These are phyloP conservation scores for Aspergillus calidoustus DNA, from an alignment of 2,329 filamentous ascomycete species.

Conservation along the genomic window DNA sequence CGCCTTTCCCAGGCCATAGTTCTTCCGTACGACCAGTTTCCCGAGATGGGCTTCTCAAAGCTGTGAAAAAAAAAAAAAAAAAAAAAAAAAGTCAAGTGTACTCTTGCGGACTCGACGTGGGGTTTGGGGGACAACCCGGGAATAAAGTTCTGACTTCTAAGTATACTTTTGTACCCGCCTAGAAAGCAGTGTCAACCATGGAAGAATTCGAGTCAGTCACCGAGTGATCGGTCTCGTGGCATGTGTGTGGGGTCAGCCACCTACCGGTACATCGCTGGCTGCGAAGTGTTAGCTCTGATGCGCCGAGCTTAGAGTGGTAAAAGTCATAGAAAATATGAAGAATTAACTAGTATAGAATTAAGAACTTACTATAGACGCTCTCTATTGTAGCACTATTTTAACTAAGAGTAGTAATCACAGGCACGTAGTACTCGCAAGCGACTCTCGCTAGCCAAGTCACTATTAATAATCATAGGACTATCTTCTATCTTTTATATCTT, in stretches of 20 bases:
- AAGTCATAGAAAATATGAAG: neutral
- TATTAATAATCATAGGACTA: slow-evolving; percentile 4
- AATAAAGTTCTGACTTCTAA: no score
- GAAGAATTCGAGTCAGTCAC: neutral
- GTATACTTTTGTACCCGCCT: no score
- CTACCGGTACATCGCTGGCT: slow-evolving; percentile 15
- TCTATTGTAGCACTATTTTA: slow-evolving; percentile 13
- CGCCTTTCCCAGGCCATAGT: no score
- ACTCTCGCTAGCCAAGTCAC: slow-evolving; percentile 2
- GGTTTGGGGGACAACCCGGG: no score
- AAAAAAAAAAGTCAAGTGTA: no score
- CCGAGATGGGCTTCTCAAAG: no score
- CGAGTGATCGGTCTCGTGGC: neutral
- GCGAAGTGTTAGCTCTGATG: neutral
- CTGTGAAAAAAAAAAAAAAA: no score
- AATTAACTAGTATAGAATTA: neutral
- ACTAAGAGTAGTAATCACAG: slow-evolving; percentile 16
- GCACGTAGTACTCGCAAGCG: slow-evolving; percentile 16
- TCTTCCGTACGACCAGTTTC: no score
- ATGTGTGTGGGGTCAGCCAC: slow-evolving; percentile 8
- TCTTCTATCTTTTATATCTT: neutral
- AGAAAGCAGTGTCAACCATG: no score
- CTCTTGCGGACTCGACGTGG: no score
- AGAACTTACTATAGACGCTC: slow-evolving; percentile 10
- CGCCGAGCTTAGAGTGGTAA: no score